Evolutionary conservation across 805 yeast genomes (phyloP), one percentile per base, ranked within the genome.

Genomic region (Candida nanaspora): DNA sequence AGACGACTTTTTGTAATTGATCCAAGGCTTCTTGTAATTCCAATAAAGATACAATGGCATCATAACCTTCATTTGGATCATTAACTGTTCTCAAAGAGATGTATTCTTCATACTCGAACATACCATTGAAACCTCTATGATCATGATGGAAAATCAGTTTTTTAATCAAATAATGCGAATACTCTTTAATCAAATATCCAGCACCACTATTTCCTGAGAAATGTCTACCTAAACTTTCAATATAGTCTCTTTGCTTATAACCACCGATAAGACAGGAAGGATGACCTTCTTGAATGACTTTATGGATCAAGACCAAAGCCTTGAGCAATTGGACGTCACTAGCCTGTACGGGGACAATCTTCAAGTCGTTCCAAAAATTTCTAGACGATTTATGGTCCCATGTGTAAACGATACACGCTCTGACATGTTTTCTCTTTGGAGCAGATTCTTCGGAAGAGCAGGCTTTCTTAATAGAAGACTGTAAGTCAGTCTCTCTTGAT

Each of bases 211-310:
- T 69, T n/a, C 65, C 63, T 9, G 58, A 63, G 40, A 69, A 66
- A 7, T 76, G 69, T 33, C 87, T 70, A 2, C 80, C 82, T 42
- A 93, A 68, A 15, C 88, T 75, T 41, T 80, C 76, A 37, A 91
- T 69, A 81, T 94, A 91, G 39, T 79, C 83, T 38, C 79, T 67
- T 57, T 88, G 86, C 46, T 78, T 70, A 53, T 78, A 83, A 2
- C 87, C 97, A 52, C 87, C 96, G 39, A 76, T 70, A 52, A 91
- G 65, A 6, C 86, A 80, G 22, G 86, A 74, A 13, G 87, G 87
- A 59, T 91, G 98, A n/a, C 98, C 98, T 62, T 91, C 98, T 59
- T 93, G 98, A n/a, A 91, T 65, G 6, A 93, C 91, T 54, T 91
- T 89, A 55, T 91, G 98, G 37, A 88, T 72, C 48, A 86, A 73